Conservation (phyloP, 176 grass and related monocot species). For the Musa itinerans region DNA sequence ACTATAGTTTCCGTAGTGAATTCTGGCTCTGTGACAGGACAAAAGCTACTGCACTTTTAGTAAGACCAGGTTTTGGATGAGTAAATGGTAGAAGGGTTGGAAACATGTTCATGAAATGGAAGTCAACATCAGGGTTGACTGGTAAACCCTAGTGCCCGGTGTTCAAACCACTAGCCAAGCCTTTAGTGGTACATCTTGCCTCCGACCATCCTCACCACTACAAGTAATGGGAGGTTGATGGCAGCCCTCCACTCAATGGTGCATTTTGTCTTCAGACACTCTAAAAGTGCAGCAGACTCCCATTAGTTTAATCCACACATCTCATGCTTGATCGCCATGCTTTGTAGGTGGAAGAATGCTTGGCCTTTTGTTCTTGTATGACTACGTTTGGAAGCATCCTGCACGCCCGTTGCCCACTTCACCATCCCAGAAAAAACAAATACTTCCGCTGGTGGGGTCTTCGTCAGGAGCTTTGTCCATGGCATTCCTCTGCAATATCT, state of each 20-base stretch:
- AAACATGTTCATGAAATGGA: neutral
- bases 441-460: neutral
- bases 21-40: no score
- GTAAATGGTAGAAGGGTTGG: neutral
- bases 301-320: neutral
- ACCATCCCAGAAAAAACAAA: neutral
- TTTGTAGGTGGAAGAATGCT: no score
- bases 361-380: no score
- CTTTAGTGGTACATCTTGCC: neutral
- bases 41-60: neutral
- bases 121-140: neutral
- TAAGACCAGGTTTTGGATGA: neutral
- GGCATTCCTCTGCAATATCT: neutral
- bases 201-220: slow-evolving; percentile 10
- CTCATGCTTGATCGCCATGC: no score
- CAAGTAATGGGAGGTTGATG: neutral
- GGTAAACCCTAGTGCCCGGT: neutral
- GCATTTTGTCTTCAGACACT: neutral
- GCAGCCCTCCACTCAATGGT: neutral
- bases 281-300: neutral
- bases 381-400: neutral
- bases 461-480: neutral
- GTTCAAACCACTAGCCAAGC: neutral
- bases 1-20: no score
- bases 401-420: neutral